Conservation (phyloP, 768 basidiomycete genomes). For the Psilocybe azurescens region DNA sequence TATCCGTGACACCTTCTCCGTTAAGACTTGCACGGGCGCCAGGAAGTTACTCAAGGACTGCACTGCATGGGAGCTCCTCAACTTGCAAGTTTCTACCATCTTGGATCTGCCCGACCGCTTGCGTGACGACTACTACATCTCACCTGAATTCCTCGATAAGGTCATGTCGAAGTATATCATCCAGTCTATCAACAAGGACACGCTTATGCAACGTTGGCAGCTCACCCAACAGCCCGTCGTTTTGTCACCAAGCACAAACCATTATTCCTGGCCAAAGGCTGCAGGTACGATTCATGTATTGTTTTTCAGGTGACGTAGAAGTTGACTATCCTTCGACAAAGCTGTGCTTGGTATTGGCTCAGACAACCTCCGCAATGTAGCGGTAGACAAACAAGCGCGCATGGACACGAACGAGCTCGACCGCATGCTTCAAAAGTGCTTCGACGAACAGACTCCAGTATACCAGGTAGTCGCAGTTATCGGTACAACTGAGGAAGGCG, state of each 20-base stretch:
- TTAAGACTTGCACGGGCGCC: constrained; percentile 24
- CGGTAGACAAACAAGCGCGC: constrained; percentile 41
- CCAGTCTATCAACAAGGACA: constrained; percentile 4
- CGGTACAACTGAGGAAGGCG: constrained; percentile 49
- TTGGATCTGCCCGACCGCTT: constrained; percentile 43
- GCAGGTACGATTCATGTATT: constrained; percentile 36
- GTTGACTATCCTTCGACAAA: constrained; percentile 19
- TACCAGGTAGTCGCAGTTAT: constrained; percentile 50
- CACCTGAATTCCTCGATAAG: constrained; percentile 32
- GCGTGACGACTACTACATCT: constrained; percentile 37
- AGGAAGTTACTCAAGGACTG: constrained; percentile 28
- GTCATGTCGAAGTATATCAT: constrained; percentile 9
- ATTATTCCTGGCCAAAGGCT: constrained; percentile 57
- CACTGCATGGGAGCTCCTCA: constrained; percentile 46
- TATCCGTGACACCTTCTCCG: constrained; percentile 24
- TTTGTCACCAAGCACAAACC: constrained; percentile 34
- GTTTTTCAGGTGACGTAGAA: neutral
- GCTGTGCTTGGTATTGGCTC: constrained; percentile 50
- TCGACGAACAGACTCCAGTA: constrained; percentile 31
- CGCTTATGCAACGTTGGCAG: constrained; percentile 1
- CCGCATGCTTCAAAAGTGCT: constrained; percentile 29
- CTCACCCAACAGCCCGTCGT: neutral
- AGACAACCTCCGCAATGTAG: constrained; percentile 36
- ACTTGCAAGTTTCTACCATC: constrained; percentile 36
- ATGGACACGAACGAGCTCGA: constrained; percentile 35